Evolutionary conservation across 2,329 filamentous ascomycete species (phyloP).

Genomic region (Xylaria sp.): DNA sequence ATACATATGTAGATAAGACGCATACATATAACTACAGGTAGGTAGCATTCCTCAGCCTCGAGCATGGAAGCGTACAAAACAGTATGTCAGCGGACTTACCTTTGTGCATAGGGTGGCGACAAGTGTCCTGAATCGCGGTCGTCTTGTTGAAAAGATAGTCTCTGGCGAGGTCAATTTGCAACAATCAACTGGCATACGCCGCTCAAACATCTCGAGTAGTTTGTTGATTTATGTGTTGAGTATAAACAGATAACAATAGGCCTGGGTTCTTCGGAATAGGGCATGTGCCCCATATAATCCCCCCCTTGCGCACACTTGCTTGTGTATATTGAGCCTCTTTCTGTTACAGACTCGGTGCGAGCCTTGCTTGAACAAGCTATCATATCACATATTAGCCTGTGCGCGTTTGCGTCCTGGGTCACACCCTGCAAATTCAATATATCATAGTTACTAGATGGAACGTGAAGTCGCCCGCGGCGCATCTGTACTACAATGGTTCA

Average conservation of each 20-base stretch:
- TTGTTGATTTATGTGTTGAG: background rate
- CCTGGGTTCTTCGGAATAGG: background rate
- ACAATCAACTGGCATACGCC: background rate
- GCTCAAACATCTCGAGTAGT: background rate
- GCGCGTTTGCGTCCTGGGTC: background rate
- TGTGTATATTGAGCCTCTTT: background rate
- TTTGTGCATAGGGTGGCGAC: background rate
- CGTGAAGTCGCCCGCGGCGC: background rate
- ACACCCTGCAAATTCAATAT: conserved; percentile 10
- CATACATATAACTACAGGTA: conserved; percentile 2
- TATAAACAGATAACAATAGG: background rate
- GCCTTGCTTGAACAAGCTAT: background rate
- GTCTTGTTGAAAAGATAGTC: background rate
- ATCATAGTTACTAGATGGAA: conserved; percentile 2
- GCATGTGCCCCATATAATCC: conserved; percentile 1
- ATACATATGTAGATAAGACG: background rate
- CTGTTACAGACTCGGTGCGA: background rate
- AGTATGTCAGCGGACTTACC: background rate
- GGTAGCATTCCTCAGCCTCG: conserved; percentile 27
- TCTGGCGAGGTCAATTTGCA: background rate
- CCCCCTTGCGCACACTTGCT: background rate
- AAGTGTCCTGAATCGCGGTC: background rate
- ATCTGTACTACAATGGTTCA: conserved; percentile 12
- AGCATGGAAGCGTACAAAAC: conserved; percentile 18
- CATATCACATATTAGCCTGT: background rate